These are phyloP conservation scores for Fomitopsis serialis DNA, from an alignment of 768 basidiomycete species.

Conservation along the genomic window DNA sequence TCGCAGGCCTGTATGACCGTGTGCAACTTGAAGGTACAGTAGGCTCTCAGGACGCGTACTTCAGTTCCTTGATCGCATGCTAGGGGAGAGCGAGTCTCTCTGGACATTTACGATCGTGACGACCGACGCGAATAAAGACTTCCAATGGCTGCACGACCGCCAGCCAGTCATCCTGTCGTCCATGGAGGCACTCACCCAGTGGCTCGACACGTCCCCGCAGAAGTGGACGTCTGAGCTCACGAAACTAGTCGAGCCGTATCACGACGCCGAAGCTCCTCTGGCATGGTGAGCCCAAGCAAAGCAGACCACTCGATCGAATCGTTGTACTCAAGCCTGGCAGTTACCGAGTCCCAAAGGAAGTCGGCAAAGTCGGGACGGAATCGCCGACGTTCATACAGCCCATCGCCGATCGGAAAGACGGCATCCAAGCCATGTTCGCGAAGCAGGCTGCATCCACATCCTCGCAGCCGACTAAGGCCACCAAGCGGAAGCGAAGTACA, in stretches of 20 bases:
- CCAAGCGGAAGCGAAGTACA: conserved; percentile 26
- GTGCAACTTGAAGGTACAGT: conserved; percentile 55
- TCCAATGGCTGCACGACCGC: conserved; percentile 89
- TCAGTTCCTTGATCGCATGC: neutral
- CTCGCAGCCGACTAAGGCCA: neutral
- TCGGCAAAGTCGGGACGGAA: conserved; percentile 86
- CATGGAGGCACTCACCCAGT: conserved; percentile 52
- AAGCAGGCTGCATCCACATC: conserved; percentile 37
- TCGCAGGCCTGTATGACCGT: conserved; percentile 86
- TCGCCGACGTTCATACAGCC: conserved; percentile 81
- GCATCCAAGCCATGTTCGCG: conserved; percentile 78
- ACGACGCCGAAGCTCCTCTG: conserved; percentile 43
- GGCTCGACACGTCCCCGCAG: conserved; percentile 76
- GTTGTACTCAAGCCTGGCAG: conserved; percentile 30
- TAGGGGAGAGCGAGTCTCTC: conserved; percentile 51
- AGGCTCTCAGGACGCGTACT: neutral
- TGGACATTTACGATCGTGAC: conserved; percentile 92
- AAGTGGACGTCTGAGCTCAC: conserved; percentile 59
- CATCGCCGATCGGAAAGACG: conserved; percentile 72
- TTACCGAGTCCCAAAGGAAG: conserved; percentile 84
- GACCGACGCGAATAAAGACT: conserved; percentile 60
- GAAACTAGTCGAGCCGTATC: conserved; percentile 56
- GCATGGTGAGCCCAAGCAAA: conserved; percentile 66
- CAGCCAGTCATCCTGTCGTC: conserved; percentile 77
- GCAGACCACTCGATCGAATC: too few relatives aligned